Percentiles rank a stretch among this genome's conserved stretches.
Evolutionary conservation across 164 flowering plant species (phyloP).

Genomic region (Aristolochia contorta): DNA sequence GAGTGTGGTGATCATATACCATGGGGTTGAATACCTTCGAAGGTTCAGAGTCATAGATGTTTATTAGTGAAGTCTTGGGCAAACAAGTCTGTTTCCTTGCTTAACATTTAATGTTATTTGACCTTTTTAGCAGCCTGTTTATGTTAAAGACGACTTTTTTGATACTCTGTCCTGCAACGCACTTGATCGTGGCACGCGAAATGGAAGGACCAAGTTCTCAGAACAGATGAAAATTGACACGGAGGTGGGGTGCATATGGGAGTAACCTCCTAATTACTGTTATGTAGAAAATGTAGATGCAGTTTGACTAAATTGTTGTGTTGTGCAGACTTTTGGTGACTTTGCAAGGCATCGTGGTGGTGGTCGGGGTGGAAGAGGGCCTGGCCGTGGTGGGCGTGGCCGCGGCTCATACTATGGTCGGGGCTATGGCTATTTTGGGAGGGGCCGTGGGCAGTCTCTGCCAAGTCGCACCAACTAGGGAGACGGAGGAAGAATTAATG

Average conservation of each 20-base stretch:
- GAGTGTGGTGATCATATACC: too few species aligned
- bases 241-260: conserved; percentile 40
- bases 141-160: conserved; percentile 82
- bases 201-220: conserved; percentile 54
- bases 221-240: conserved; percentile 68
- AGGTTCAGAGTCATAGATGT: too few species aligned
- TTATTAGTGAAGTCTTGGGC: too few species aligned
- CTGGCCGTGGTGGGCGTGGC: conserved; percentile 42
- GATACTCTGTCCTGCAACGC: conserved; percentile 68
- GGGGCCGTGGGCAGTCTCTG: conserved; percentile 36
- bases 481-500: too few species aligned
- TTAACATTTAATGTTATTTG: too few species aligned
- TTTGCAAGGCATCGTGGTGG: conserved; percentile 61
- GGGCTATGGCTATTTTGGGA: conserved; percentile 49
- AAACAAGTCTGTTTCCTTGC: too few species aligned
- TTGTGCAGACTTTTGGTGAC: conserved; percentile 69
- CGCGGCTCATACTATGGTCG: conserved; percentile 55
- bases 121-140: conserved; percentile 43
- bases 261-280: too few species aligned
- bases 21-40: too few species aligned
- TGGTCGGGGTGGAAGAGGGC: conserved; percentile 68
- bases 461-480: conserved; percentile 15
- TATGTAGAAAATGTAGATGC: too few species aligned
- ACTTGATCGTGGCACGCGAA: conserved; percentile 30
- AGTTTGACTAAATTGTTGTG: not conserved